Evolutionary conservation across 441 rosid species (phyloP).

Genomic region (Adansonia madagascariensis): DNA sequence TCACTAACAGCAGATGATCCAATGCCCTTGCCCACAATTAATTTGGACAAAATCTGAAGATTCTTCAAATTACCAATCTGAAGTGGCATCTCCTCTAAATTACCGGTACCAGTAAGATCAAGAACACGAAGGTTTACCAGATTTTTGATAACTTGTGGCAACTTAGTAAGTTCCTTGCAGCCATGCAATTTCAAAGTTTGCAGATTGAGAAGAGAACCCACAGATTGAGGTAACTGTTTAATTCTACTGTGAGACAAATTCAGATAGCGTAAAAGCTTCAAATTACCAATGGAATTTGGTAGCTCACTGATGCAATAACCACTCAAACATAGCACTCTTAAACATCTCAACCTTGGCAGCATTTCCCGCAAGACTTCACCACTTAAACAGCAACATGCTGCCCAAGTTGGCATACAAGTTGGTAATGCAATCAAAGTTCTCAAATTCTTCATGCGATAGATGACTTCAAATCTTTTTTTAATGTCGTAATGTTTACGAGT

Average conservation of each 20-base stretch:
- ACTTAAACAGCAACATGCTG: constrained; percentile 21
- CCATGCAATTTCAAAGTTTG: constrained; percentile 22
- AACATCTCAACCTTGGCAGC: constrained; percentile 18
- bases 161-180: constrained; percentile 20
- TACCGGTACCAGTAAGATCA: constrained; percentile 20
- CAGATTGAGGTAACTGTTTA: constrained; percentile 25
- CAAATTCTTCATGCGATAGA: constrained; percentile 10
- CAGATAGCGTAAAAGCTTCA: constrained; percentile 29
- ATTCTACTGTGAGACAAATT: constrained; percentile 22
- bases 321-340: constrained; percentile 28
- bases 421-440: constrained; percentile 28
- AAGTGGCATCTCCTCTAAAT: constrained; percentile 22
- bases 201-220: constrained; percentile 24
- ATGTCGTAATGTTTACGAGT: constrained; percentile 16
- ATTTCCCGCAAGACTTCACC: constrained; percentile 2
- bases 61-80: constrained; percentile 20
- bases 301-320: constrained; percentile 24
- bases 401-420: not conserved
- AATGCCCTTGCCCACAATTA: constrained; percentile 27
- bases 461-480: constrained; percentile 22
- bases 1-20: constrained; percentile 23
- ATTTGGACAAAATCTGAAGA: constrained; percentile 25
- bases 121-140: constrained; percentile 27
- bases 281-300: constrained; percentile 25
- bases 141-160: constrained; percentile 22